These are phyloP conservation scores for Ceratobasidium theobromae DNA, from an alignment of 1,284 basidiomycete species.

Conservation along the genomic window DNA sequence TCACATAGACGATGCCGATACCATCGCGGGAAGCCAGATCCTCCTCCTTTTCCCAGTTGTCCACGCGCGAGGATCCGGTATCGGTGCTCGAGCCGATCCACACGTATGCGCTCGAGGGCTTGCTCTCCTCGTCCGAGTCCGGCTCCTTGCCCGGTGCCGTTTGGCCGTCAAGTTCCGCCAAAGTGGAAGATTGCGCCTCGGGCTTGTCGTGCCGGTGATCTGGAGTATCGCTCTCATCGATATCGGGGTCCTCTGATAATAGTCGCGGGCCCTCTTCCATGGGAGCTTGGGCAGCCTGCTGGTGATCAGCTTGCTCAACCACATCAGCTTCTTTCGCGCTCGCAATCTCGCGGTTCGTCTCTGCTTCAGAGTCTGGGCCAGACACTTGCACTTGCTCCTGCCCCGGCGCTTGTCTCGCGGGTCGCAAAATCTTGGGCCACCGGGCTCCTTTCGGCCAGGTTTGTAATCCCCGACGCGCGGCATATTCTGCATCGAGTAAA, in stretches of 20 bases:
- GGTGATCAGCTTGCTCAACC: slow-evolving; percentile 36
- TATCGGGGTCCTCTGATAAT: no score
- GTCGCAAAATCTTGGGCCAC: slow-evolving; percentile 40
- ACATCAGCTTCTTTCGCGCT: slow-evolving; percentile 39
- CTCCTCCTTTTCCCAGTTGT: slow-evolving; percentile 46
- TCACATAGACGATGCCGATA: slow-evolving; percentile 45
- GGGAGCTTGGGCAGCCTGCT: slow-evolving; percentile 7
- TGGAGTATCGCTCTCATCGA: no score
- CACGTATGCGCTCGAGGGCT: slow-evolving; percentile 42
- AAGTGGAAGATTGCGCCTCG: no score
- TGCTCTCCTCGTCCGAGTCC: not conserved
- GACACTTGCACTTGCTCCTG: no score
- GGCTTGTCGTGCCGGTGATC: slow-evolving; percentile 20
- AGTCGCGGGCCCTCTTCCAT: not conserved
- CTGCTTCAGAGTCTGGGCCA: not conserved
- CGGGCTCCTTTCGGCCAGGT: slow-evolving; percentile 46
- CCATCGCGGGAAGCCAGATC: slow-evolving; percentile 45
- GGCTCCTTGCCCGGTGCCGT: not conserved
- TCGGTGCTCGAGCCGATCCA: slow-evolving; percentile 48
- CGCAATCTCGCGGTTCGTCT: slow-evolving; percentile 35
- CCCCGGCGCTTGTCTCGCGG: slow-evolving; percentile 28
- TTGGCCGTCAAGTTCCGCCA: no score
- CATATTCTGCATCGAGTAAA: slow-evolving; percentile 41
- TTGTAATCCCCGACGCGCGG: slow-evolving; percentile 42
- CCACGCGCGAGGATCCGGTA: slow-evolving; percentile 42